These are phyloP conservation scores for Sugiyamaella neomexicana DNA, from an alignment of 1,139 yeast genomes.

Conservation along the genomic window DNA sequence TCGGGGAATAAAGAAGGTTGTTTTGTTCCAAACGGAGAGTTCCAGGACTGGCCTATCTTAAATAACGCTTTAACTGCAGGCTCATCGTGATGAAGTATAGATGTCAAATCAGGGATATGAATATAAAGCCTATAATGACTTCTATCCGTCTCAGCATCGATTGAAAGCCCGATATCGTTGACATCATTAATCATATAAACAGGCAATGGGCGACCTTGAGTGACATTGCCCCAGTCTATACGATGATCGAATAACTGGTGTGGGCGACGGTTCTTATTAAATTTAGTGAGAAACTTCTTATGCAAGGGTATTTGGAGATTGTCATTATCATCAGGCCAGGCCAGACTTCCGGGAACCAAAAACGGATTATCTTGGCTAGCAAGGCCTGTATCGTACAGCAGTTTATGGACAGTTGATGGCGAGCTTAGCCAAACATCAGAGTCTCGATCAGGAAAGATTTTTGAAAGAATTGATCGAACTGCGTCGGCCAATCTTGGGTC, in stretches of 20 bases:
- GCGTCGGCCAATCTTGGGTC: constrained; percentile 27
- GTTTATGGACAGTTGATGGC: constrained; percentile 24
- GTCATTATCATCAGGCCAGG: constrained; percentile 8
- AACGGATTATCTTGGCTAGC: constrained; percentile 18
- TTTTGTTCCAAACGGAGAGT: not conserved
- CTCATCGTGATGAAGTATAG: constrained; percentile 11
- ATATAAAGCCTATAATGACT: constrained; percentile 15
- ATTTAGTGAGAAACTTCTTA: constrained; percentile 6
- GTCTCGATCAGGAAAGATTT: constrained; percentile 25
- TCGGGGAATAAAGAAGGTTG: constrained; percentile 12
- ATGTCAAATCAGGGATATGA: constrained; percentile 25
- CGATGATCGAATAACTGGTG: not conserved
- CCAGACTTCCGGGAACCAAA: constrained; percentile 17
- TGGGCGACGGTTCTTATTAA: constrained; percentile 3
- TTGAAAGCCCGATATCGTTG: constrained; percentile 26
- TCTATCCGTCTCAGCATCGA: constrained; percentile 1
- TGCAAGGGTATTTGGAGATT: constrained; percentile 19
- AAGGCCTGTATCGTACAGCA: constrained; percentile 19
- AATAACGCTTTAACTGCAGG: constrained; percentile 17
- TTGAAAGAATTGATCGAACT: constrained; percentile 24
- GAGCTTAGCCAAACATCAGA: constrained; percentile 27
- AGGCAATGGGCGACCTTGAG: not conserved
- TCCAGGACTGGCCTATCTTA: constrained; percentile 16
- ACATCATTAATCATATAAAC: constrained; percentile 7
- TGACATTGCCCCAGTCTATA: constrained; percentile 2